phyloP scores from a whole-genome alignment of 306 rosid species.

The Nissolia schottii region DNA sequence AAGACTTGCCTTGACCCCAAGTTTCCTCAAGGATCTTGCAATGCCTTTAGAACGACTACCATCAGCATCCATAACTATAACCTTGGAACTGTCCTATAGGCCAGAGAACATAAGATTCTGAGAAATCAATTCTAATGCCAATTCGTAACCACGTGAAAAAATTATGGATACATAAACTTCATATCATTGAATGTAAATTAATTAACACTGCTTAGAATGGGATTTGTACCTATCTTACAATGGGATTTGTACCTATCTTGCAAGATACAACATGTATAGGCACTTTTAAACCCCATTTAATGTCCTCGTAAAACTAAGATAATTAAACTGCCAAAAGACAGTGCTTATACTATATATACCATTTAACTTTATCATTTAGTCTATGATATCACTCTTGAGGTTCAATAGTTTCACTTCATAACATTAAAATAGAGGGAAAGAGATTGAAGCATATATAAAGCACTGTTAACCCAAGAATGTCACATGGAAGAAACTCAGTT shows the following conservation, averaged over 20 bases:
- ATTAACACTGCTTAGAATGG: not conserved
- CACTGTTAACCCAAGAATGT: not conserved
- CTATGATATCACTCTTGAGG: slow-evolving; percentile 1
- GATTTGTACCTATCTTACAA: not conserved
- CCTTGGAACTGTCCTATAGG: slow-evolving; percentile 94
- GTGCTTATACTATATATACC: not conserved
- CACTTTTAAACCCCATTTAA: slow-evolving; percentile 5
- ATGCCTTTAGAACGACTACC: slow-evolving; percentile 77
- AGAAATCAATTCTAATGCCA: slow-evolving; percentile 44
- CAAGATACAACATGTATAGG: not conserved
- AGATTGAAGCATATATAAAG: not conserved
- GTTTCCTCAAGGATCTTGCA: slow-evolving; percentile 84
- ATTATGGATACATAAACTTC: slow-evolving; percentile 12
- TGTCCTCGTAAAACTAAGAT: not conserved
- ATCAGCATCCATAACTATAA: slow-evolving; percentile 84
- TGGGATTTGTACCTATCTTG: not conserved
- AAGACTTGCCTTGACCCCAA: slow-evolving; percentile 78
- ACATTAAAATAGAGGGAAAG: not conserved
- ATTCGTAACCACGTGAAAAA: slow-evolving; percentile 17
- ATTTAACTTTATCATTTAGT: not conserved
- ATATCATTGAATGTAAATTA: not conserved
- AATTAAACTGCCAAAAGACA: slow-evolving; percentile 9
- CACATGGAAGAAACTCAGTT: slow-evolving; percentile 5
- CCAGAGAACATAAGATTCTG: slow-evolving; percentile 44
- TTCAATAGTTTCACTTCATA: not conserved